Conservation (phyloP, 2,329 filamentous ascomycete species). For the Coniochaeta sp. region DNA sequence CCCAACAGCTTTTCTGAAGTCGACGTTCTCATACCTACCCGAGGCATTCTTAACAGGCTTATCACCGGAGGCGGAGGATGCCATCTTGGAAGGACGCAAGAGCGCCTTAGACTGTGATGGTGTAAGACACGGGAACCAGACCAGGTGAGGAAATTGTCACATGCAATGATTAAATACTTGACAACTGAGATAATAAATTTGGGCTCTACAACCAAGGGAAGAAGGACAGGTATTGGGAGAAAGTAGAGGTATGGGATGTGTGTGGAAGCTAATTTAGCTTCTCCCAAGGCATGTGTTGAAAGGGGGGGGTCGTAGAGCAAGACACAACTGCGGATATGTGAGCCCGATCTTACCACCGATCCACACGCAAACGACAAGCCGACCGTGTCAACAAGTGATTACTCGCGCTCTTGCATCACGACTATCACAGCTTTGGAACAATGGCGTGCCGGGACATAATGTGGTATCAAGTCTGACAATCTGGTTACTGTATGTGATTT, state of each 20-base stretch:
- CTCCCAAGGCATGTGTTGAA: too few species aligned
- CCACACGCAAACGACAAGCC: too few species aligned
- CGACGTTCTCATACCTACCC: slow-evolving; percentile 32
- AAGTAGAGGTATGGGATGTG: not conserved
- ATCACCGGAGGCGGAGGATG: slow-evolving; percentile 12
- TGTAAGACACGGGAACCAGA: not conserved
- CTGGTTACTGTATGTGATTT: too few species aligned
- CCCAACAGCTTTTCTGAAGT: slow-evolving; percentile 29
- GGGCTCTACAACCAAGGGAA: not conserved
- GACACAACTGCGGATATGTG: too few species aligned
- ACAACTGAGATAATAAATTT: not conserved
- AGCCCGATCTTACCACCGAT: too few species aligned
- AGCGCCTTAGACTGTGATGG: not conserved
- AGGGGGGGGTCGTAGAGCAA: too few species aligned
- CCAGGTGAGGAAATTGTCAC: not conserved
- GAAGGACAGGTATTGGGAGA: not conserved
- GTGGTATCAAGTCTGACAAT: too few species aligned
- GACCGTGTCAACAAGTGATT: too few species aligned
- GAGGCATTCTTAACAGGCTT: slow-evolving; percentile 26
- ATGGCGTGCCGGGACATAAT: too few species aligned
- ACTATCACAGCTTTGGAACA: too few species aligned
- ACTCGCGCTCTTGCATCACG: too few species aligned
- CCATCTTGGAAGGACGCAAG: not conserved
- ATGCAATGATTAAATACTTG: not conserved
- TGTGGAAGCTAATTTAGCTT: not conserved